Evolutionary conservation across 192 early-diverging fungal genomes (phyloP).

Genomic region (Bifiguratus adelaidae): DNA sequence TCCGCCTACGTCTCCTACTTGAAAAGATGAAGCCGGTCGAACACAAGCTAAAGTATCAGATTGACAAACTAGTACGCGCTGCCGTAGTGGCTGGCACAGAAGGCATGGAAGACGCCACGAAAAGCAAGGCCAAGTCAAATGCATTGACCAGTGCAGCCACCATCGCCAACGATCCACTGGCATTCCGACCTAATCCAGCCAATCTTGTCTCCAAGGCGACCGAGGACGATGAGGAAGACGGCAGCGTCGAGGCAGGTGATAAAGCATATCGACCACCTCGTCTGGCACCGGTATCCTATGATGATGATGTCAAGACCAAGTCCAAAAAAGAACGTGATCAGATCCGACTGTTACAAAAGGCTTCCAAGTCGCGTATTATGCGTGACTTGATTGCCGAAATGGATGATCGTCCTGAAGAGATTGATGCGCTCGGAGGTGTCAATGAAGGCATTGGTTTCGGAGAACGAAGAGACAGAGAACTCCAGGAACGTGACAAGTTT

Average conservation of each 20-base stretch:
- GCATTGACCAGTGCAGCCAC: neutral
- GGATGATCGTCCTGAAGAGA: constrained; percentile 77
- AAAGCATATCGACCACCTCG: constrained; percentile 49
- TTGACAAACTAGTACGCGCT: constrained; percentile 81
- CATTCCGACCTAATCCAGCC: constrained; percentile 84
- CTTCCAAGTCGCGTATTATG: constrained; percentile 73
- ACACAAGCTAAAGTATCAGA: constrained; percentile 91
- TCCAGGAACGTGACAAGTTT: constrained; percentile 55
- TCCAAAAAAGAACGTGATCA: constrained; percentile 53
- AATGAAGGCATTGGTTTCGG: constrained; percentile 54
- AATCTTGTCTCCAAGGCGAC: constrained; percentile 37
- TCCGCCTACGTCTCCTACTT: constrained; percentile 75
- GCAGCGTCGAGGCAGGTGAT: neutral
- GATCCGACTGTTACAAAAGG: constrained; percentile 49
- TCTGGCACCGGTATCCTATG: constrained; percentile 76
- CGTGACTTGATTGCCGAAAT: constrained; percentile 75
- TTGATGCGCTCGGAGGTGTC: constrained; percentile 57
- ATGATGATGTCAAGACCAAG: constrained; percentile 45
- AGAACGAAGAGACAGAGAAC: constrained; percentile 39
- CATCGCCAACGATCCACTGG: constrained; percentile 58
- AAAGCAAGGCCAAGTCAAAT: constrained; percentile 3
- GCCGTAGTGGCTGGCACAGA: constrained; percentile 39
- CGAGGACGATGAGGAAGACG: constrained; percentile 23
- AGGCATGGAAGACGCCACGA: constrained; percentile 4
- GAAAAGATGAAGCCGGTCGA: constrained; percentile 94